phyloP scores from a whole-genome alignment of 768 basidiomycete species.

The Tulasnella sp. region DNA sequence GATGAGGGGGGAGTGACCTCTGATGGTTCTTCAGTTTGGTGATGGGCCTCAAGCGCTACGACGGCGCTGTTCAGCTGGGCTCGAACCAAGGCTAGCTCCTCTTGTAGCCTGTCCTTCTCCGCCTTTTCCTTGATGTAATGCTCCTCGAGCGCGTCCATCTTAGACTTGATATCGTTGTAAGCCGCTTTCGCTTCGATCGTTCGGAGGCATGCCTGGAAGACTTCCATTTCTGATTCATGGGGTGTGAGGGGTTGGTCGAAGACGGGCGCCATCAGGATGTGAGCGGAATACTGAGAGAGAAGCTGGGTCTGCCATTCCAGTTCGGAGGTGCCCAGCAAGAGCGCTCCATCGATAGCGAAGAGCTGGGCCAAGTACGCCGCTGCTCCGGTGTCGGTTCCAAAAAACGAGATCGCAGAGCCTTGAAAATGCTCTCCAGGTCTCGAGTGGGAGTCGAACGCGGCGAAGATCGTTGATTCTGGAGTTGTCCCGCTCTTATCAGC shows the following conservation, averaged over 20 bases:
- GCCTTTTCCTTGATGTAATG: neutral
- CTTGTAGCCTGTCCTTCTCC: neutral
- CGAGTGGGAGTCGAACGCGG: slow-evolving; percentile 66
- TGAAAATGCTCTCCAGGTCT: slow-evolving; percentile 52
- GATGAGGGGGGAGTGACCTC: neutral
- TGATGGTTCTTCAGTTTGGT: neutral
- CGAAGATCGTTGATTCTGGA: slow-evolving; percentile 42
- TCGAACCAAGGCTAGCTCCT: neutral
- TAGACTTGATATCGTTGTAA: slow-evolving; percentile 41
- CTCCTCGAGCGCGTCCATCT: slow-evolving; percentile 18
- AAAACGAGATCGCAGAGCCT: slow-evolving; percentile 59
- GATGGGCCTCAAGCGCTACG: neutral
- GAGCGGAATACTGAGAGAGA: slow-evolving; percentile 57
- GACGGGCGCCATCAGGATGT: slow-evolving; percentile 46
- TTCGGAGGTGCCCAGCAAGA: slow-evolving; percentile 38
- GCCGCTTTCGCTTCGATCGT: slow-evolving; percentile 47
- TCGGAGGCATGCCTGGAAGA: slow-evolving; percentile 51
- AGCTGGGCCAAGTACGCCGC: slow-evolving; percentile 28
- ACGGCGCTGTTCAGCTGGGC: neutral
- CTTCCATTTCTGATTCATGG: neutral
- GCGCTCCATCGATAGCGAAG: slow-evolving; percentile 21
- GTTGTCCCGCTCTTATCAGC: neutral
- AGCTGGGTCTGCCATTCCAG: slow-evolving; percentile 61
- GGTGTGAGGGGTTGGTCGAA: neutral
- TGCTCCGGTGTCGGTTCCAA: slow-evolving; percentile 13